A percentile compares a stretch with the other conserved stretches of the same genome.
Evolutionary conservation across 2,329 filamentous ascomycete species (phyloP).

Genomic region (Fusarium albidum): DNA sequence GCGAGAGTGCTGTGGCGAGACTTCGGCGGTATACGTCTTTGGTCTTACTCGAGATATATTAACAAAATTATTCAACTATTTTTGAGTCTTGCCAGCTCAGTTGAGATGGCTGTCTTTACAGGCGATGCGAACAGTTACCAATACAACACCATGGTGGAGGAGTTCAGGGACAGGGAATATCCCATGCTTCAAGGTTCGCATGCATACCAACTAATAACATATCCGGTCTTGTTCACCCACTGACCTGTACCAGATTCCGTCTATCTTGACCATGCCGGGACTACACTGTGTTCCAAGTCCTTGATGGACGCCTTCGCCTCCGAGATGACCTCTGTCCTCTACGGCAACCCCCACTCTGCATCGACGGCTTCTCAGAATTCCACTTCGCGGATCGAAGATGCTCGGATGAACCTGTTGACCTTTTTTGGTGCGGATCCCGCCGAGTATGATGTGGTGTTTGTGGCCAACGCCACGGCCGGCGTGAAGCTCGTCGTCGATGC

Average conservation of each 20-base stretch:
- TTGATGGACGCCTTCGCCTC: slow-evolving; percentile 79
- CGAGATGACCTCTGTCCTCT: slow-evolving; percentile 81
- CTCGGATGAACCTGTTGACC: slow-evolving; percentile 72
- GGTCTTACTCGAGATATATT: neutral
- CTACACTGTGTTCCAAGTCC: slow-evolving; percentile 83
- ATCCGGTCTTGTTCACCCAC: neutral
- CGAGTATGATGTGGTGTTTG: slow-evolving; percentile 88
- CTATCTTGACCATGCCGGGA: slow-evolving; percentile 96
- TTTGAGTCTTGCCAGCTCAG: neutral
- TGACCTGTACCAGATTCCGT: slow-evolving; percentile 63
- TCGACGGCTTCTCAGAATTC: slow-evolving; percentile 83
- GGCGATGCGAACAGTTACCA: slow-evolving; percentile 24
- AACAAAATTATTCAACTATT: neutral
- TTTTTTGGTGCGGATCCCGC: slow-evolving; percentile 85
- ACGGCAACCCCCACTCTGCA: slow-evolving; percentile 91
- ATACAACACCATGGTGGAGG: slow-evolving; percentile 69
- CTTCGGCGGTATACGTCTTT: too few species aligned
- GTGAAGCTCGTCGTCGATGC: slow-evolving; percentile 87
- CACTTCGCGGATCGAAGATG: slow-evolving; percentile 77
- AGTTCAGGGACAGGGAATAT: slow-evolving; percentile 67
- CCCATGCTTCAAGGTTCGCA: slow-evolving; percentile 72
- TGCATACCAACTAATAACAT: neutral
- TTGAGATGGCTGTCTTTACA: slow-evolving; percentile 10
- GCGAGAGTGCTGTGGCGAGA: too few species aligned
- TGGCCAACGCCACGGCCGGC: slow-evolving; percentile 89